phyloP scores from a whole-genome alignment of 2,329 filamentous ascomycete genomes.

The Zymoseptoria crescenta region DNA sequence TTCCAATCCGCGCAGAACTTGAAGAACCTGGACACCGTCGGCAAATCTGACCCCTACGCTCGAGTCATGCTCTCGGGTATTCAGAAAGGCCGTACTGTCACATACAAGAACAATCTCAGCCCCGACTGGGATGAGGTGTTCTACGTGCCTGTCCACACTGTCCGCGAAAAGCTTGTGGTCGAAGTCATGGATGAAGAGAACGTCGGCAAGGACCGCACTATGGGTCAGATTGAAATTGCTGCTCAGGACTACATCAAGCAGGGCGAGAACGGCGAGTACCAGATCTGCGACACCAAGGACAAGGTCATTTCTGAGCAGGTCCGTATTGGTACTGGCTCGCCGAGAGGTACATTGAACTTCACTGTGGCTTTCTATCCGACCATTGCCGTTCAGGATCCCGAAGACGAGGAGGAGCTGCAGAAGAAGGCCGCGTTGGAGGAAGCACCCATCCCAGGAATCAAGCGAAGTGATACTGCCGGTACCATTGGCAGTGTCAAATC shows the following conservation, averaged over 20 bases:
- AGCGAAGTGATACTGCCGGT: conserved; percentile 28
- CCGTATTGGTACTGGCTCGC: conserved; percentile 61
- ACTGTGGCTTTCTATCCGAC: conserved; percentile 86
- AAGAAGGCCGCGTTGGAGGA: conserved; percentile 14
- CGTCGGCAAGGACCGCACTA: conserved; percentile 78
- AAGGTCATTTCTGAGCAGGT: conserved; percentile 58
- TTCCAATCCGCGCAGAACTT: conserved; percentile 76
- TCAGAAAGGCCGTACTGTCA: conserved; percentile 85
- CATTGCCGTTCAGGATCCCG: conserved; percentile 78
- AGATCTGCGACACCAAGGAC: conserved; percentile 66
- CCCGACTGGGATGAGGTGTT: conserved; percentile 94
- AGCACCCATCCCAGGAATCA: conserved; percentile 5
- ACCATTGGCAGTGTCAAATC: conserved; percentile 37
- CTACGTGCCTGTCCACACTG: conserved; percentile 82
- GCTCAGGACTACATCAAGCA: conserved; percentile 73
- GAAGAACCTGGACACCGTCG: conserved; percentile 87
- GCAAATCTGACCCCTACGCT: conserved; percentile 93
- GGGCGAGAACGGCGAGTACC: conserved; percentile 71
- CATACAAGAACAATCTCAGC: conserved; percentile 90
- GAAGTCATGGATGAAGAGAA: conserved; percentile 98
- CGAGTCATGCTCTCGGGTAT: conserved; percentile 83
- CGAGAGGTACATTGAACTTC: conserved; percentile 76
- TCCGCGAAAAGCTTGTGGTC: conserved; percentile 72
- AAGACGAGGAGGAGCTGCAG: conserved; percentile 57
- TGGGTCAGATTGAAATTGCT: conserved; percentile 72